These are phyloP conservation scores for Yarrowia porcina DNA, from an alignment of 805 yeast species.

Conservation along the genomic window DNA sequence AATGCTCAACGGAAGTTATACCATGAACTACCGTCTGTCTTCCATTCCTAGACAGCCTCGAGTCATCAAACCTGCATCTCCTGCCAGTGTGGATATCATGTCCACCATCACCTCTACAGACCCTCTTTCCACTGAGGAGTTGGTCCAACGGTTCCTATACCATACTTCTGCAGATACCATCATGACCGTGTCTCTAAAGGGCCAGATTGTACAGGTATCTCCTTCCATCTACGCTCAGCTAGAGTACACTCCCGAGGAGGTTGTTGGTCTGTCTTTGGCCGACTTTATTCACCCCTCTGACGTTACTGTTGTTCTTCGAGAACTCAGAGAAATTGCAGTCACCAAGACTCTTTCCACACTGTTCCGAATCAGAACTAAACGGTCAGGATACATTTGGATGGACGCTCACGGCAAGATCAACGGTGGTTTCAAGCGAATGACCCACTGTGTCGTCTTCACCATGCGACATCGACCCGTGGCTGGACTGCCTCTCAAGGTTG, in stretches of 20 bases:
- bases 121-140: slow-evolving; percentile 4
- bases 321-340: neutral
- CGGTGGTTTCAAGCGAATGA: slow-evolving; percentile 12
- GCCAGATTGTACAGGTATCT: slow-evolving; percentile 10
- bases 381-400: slow-evolving; percentile 18
- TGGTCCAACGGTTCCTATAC: slow-evolving; percentile 22
- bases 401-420: slow-evolving; percentile 10
- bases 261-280: neutral
- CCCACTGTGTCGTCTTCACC: slow-evolving; percentile 14
- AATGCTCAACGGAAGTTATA: slow-evolving; percentile 20
- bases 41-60: slow-evolving; percentile 5
- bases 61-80: neutral
- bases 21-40: slow-evolving; percentile 22
- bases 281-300: slow-evolving; percentile 19
- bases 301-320: slow-evolving; percentile 12
- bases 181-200: slow-evolving; percentile 15
- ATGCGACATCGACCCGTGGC: neutral
- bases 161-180: slow-evolving; percentile 19
- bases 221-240: neutral
- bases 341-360: neutral
- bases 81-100: neutral
- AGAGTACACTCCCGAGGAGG: slow-evolving; percentile 18
- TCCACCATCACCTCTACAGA: slow-evolving; percentile 8
- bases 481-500: slow-evolving; percentile 3
- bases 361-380: slow-evolving; percentile 15